phyloP scores from a whole-genome alignment of 1,139 yeast genomes.

The Blastobotrys elegans region DNA sequence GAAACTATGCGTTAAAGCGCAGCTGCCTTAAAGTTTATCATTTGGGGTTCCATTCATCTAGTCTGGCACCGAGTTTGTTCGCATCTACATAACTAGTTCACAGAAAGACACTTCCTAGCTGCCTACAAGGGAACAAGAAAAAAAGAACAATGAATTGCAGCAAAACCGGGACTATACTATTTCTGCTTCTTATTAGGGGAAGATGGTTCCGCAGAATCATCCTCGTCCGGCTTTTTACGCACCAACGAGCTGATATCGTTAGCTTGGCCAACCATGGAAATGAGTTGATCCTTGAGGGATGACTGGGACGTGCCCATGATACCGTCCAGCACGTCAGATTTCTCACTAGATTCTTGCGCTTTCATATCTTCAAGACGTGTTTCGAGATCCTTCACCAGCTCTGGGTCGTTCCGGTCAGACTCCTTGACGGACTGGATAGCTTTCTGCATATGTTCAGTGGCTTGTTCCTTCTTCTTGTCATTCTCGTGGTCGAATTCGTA shows the following conservation, averaged over 20 bases:
- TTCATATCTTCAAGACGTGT: slow-evolving; percentile 24
- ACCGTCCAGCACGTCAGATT: slow-evolving; percentile 56
- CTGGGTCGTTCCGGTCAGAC: slow-evolving; percentile 44
- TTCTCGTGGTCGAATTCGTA: slow-evolving; percentile 62
- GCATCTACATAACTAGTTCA: too few relatives aligned
- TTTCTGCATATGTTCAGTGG: slow-evolving; percentile 52
- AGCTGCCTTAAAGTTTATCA: too few relatives aligned
- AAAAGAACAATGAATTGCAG: too few relatives aligned
- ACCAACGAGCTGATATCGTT: slow-evolving; percentile 56
- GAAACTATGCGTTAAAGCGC: too few relatives aligned
- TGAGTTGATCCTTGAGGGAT: slow-evolving; percentile 18
- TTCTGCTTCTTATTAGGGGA: slow-evolving; percentile 9
- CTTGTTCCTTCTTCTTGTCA: slow-evolving; percentile 43
- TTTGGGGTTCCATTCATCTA: too few relatives aligned
- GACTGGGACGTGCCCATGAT: slow-evolving; percentile 50
- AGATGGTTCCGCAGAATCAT: slow-evolving; percentile 15
- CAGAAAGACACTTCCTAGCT: too few relatives aligned
- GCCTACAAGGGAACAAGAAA: too few relatives aligned
- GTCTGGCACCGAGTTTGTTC: too few relatives aligned
- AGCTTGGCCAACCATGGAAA: slow-evolving; percentile 31
- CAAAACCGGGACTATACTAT: slow-evolving; percentile 10
- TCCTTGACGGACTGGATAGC: slow-evolving; percentile 60
- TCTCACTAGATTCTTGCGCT: slow-evolving; percentile 42
- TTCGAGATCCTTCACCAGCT: slow-evolving; percentile 50
- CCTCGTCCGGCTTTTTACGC: slow-evolving; percentile 44